A percentile compares a stretch with the other conserved stretches of the same genome.
Conservation (phyloP, 176 grass and related monocot species). For the Aegilops speltoides region DNA sequence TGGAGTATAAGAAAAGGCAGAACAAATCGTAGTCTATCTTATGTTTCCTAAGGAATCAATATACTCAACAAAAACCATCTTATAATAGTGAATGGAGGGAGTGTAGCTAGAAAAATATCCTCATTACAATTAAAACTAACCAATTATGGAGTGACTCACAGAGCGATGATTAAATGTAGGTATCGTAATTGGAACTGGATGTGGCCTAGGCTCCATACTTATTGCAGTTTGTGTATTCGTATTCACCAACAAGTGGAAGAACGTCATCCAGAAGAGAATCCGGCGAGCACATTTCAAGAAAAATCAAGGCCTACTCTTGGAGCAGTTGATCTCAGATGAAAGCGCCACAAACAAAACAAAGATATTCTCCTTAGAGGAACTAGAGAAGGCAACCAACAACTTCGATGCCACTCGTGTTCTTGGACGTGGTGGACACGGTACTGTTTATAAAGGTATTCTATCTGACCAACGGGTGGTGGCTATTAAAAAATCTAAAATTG, state of each 20-base stretch:
- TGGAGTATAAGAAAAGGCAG: no score
- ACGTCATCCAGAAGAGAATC: not conserved
- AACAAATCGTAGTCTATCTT: no score
- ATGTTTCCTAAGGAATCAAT: no score
- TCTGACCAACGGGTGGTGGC: not conserved
- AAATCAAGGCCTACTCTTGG: not conserved
- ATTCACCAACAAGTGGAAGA: conserved; percentile 2
- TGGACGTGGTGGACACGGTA: not conserved
- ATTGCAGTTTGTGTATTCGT: not conserved
- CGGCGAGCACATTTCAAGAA: not conserved
- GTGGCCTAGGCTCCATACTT: conserved; percentile 2
- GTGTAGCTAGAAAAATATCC: not conserved
- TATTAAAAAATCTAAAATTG: conserved; percentile 5
- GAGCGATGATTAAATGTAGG: not conserved
- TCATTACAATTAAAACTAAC: not conserved
- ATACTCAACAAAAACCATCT: no score
- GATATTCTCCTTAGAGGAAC: conserved; percentile 38
- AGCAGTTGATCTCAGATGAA: conserved; percentile 12
- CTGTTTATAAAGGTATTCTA: not conserved
- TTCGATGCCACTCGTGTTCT: not conserved
- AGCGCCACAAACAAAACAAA: conserved; percentile 17
- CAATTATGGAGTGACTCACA: not conserved
- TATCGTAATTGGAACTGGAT: conserved; percentile 12
- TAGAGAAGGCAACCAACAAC: conserved; percentile 29
- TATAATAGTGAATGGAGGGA: no score